Evolutionary conservation across 2,329 filamentous ascomycete species (phyloP).

Genomic region (Colletotrichum sp.): DNA sequence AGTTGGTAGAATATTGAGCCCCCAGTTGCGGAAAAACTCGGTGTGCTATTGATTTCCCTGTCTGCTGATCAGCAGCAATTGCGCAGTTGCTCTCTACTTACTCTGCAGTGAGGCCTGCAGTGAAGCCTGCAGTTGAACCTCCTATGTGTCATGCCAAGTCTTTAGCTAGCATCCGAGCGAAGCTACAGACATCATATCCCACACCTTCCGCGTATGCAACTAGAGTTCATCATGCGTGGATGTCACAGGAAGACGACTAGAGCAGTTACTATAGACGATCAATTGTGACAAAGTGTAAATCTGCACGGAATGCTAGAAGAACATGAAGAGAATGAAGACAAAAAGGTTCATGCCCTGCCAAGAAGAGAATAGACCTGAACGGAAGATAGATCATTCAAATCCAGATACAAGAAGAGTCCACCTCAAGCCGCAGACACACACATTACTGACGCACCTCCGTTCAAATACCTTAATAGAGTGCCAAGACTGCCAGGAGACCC

Average conservation of each 20-base stretch:
- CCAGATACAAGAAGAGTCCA: background rate
- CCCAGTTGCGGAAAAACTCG: background rate
- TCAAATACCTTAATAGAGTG: background rate
- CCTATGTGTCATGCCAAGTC: background rate
- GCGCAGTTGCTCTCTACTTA: background rate
- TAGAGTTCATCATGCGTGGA: background rate
- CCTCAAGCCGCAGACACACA: background rate
- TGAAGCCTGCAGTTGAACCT: background rate
- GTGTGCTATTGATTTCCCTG: background rate
- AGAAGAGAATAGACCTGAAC: background rate
- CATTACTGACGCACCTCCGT: background rate
- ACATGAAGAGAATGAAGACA: background rate
- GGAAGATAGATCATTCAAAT: rapidly evolving
- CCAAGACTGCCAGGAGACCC: background rate
- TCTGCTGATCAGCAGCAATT: background rate
- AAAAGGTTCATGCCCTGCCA: rapidly evolving
- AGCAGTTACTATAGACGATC: background rate
- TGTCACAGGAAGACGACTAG: background rate
- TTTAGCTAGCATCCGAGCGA: background rate
- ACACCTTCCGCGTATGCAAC: background rate
- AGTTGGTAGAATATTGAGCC: background rate
- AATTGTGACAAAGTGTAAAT: background rate
- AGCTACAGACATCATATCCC: background rate
- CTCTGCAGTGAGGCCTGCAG: background rate
- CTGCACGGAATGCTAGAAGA: background rate